Base-by-base conservation (phyloP, 2,329 filamentous ascomycete species). In the Stagonosporopsis vannaccii region DNA sequence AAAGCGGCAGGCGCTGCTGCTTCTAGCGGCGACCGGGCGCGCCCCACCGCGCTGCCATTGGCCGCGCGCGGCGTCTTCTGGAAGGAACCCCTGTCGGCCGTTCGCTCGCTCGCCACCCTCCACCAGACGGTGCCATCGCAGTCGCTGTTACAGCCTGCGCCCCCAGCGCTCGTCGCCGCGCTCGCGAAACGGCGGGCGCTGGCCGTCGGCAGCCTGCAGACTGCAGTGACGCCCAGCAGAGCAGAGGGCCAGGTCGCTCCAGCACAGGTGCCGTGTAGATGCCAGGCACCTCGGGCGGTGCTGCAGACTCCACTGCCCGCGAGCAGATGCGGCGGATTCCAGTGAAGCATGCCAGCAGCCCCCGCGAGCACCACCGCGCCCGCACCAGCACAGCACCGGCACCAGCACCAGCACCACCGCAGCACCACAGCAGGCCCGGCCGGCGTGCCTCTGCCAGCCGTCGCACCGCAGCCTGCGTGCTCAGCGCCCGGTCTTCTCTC, bases 1-100 rank as follows among this genome's bases (percentile, higher is more conserved):
- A 62, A 62, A 60, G 59, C 59, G 52, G 59, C 57, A 58, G 59
- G 41, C 39, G 55, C 40, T 56, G 47, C 36, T 43, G 47, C 47
- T 56, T 56, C 53, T 56, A 44, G 58, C 50, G 39, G 17, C 17
- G 26, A 2, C 32, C 53, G 47, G 51, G 58, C 41, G 33, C 40
- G 4, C 6, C 1, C 17, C 1, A 22, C n/a, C 11, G 5, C 33
- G 19, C 6, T 5, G 5, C 23, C n/a, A 54, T 58, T 62, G 51
- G 55, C 45, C n/a, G 33, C 51, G 15, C 19, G 17, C 17, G 35
- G 23, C 48, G 26, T 43, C 45, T 47, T 54, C 42, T 42, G 23
- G 42, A 51, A 47, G 47, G 46, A 41, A 40, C 28, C 60, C 48
- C 33, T 50, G 49, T 43, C 46, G 28, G 22, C 53, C 41, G 19